phyloP scores from a whole-genome alignment of 345 rosid genomes.

The Rubroshorea leprosula region DNA sequence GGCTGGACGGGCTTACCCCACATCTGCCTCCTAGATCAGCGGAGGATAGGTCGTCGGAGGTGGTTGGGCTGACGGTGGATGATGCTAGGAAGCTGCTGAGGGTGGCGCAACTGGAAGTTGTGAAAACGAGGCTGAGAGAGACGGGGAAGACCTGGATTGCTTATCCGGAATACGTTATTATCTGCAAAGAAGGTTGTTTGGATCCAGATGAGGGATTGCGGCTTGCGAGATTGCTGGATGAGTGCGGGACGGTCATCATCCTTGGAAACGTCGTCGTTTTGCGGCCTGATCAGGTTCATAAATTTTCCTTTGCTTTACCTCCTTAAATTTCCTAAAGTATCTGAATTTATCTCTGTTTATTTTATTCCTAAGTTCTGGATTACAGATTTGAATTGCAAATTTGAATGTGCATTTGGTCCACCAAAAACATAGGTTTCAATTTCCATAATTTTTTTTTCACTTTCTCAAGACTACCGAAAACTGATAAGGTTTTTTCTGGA shows the following conservation, averaged over 20 bases:
- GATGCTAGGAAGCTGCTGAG: slow-evolving; percentile 69
- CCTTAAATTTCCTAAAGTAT: neutral
- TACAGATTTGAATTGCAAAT: no score
- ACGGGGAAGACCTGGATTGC: slow-evolving; percentile 46
- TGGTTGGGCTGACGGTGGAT: slow-evolving; percentile 35
- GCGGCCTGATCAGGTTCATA: slow-evolving; percentile 69
- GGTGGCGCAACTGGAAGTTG: slow-evolving; percentile 62
- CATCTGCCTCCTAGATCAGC: slow-evolving; percentile 19
- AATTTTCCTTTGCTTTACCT: neutral
- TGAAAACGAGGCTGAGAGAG: slow-evolving; percentile 55
- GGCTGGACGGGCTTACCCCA: slow-evolving; percentile 50
- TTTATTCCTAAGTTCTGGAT: slow-evolving; percentile 2
- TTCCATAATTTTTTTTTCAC: neutral
- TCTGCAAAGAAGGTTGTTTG: slow-evolving; percentile 50
- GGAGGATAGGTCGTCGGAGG: slow-evolving; percentile 14
- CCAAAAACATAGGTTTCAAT: slow-evolving; percentile 16
- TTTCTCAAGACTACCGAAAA: slow-evolving; percentile 30
- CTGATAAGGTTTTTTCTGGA: slow-evolving; percentile 46
- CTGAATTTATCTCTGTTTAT: neutral
- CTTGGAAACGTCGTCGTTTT: slow-evolving; percentile 61
- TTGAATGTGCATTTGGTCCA: slow-evolving; percentile 8
- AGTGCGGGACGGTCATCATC: slow-evolving; percentile 74
- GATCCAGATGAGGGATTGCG: slow-evolving; percentile 47
- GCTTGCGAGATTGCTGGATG: slow-evolving; percentile 62
- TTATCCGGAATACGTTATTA: slow-evolving; percentile 48